Base-by-base conservation (phyloP, 2,329 filamentous ascomycete genomes). In the Aspergillus brasiliensis region DNA sequence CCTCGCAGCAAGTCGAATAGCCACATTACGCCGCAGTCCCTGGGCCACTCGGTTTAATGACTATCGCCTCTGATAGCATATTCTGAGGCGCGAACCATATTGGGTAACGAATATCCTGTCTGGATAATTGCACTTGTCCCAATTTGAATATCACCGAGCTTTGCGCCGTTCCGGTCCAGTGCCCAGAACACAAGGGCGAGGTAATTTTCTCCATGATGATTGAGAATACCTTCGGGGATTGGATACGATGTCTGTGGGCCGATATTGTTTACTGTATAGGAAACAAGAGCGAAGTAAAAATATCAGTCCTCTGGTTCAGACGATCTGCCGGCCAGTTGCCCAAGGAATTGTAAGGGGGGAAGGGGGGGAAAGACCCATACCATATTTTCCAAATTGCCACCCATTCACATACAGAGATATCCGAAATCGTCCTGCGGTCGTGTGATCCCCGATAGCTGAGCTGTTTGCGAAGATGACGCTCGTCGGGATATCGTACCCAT, bases 341-440 rank as follows among this genome's bases (percentile, higher is more conserved):
- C 3, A 8, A 28, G 27, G 27, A 8, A 28, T 28, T 10, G 27
- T 28, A 28, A 3, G 27, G 8, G 8, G n/a, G n/a, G n/a, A 19
- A 19, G n/a, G 5, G 11, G 25, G 28, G 28, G 15, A 19, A 40
- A 15, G 48, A 8, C 49, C 59, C 57, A 23, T 60, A 72, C 67
- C 62, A 54, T 80, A 84, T 67, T 84, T 84, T 3, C 82, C 82
- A 57, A 80, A 84, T 63, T 84, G 81, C 67, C 80, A 84, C 3
- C 82, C 81, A 51, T 84, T 84, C 38, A 83, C 74, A 54, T 75
- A 84, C 2, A 84, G 63, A 65, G 82, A 78, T 7, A 68, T 75
- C 15, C 81, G 70, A 60, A 82, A 19, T 67, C 63, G 1, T 19
- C 11, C 11, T 51, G 66, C 57, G 2, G 25, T 37, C 5, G 2